phyloP scores from a whole-genome alignment of 345 rosid genomes.

The Anastatica hierochuntica region DNA sequence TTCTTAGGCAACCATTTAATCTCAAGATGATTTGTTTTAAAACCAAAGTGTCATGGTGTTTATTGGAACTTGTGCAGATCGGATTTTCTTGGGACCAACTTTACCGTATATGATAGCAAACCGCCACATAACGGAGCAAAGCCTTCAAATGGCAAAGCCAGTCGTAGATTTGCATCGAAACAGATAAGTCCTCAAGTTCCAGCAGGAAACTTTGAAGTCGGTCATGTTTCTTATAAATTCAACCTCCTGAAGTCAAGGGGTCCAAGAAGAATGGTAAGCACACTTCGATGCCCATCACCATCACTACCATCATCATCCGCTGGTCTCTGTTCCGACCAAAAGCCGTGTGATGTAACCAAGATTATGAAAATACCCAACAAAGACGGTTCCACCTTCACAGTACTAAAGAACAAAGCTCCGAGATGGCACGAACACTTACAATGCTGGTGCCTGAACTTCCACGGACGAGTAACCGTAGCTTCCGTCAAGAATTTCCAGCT shows the following conservation, averaged over 20 bases:
- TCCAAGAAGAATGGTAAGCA: conserved; percentile 92
- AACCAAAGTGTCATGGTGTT: not conserved
- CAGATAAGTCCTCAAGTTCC: conserved; percentile 94
- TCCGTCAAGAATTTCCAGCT: conserved; percentile 92
- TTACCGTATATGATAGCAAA: conserved; percentile 77
- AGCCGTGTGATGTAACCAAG: too few relatives aligned
- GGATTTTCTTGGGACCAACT: conserved; percentile 93
- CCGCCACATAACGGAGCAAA: conserved; percentile 79
- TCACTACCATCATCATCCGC: conserved; percentile 13
- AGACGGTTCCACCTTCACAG: conserved; percentile 27
- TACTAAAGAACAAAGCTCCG: conserved; percentile 78
- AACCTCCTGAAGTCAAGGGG: conserved; percentile 93
- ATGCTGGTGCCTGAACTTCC: conserved; percentile 96
- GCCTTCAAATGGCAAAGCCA: conserved; percentile 62
- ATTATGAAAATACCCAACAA: too few relatives aligned
- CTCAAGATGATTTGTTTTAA: not conserved
- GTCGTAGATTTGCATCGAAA: conserved; percentile 85
- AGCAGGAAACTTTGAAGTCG: conserved; percentile 80
- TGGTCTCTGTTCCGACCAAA: conserved; percentile 1
- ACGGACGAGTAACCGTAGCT: conserved; percentile 88
- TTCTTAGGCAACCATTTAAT: not conserved
- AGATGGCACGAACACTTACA: conserved; percentile 96
- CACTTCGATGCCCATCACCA: conserved; percentile 43
- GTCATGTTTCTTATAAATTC: conserved; percentile 80
- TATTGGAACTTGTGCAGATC: conserved; percentile 41